Evolutionary conservation across 331 rosid genomes (phyloP), one percentile per base, ranked within the genome.

Genomic region (Acacia pycnantha): DNA sequence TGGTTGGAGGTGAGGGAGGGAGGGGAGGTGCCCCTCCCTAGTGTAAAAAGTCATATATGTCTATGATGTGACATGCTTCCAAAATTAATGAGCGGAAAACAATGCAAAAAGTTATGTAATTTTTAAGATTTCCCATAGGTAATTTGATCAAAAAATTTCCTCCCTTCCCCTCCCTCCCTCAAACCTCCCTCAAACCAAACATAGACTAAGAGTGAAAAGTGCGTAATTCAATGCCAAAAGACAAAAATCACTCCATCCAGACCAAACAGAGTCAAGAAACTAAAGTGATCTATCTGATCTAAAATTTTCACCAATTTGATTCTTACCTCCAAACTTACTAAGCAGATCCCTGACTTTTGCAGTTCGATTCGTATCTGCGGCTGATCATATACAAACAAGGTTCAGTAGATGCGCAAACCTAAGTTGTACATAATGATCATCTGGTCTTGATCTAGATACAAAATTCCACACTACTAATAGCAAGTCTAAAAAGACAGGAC

Each of bases 391-490:
- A 19, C 59, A 53, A 53, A 19, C 24, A 19, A 53, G 59, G 24
- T 53, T 53, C 61, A 21, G 21, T 53, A 53, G 11, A 56, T 21
- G 27, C 9, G 14, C 13, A 56, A 56, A 56, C 8, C 62, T 3
- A n/a, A n/a, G 62, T 2, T 2, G 72, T 48, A 84, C 77, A 84
- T 77, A 24, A 66, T 29, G 81, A 26, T 69, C 80, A 33, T 74
- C 82, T 46, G 73, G 73, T 46, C 71, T 53, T 50, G 27, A 78
- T 48, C 53, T 18, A 61, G 44, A 71, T 66, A 72, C 71, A 51
- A 67, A 78, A 70, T 21, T 56, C 41, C 67, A 76, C 41, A 76
- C 22, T 41, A 50, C 58, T 19, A 79, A 72, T 48, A 54, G 56
- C 2, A n/a, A 69, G 16, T 68, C 78, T n/a, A 59, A n/a, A 21